These are phyloP conservation scores for Lactarius pseudohatsudake DNA, from an alignment of 768 basidiomycete species.

Conservation along the genomic window DNA sequence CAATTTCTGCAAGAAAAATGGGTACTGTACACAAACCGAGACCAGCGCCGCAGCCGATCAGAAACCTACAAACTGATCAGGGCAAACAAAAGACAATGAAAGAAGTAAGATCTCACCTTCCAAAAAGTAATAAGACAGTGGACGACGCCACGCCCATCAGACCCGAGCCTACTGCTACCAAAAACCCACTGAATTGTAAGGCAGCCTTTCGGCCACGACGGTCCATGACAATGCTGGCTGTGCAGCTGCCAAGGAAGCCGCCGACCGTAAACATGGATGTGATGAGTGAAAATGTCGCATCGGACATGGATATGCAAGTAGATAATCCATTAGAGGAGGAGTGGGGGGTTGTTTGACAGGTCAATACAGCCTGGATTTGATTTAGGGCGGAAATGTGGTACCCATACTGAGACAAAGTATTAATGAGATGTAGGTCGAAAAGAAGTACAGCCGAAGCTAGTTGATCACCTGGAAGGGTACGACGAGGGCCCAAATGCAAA, in stretches of 20 bases:
- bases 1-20: conserved; percentile 81
- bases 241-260: conserved; percentile 75
- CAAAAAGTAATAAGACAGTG: conserved; percentile 55
- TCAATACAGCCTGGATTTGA: conserved; percentile 77
- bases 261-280: conserved; percentile 88
- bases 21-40: conserved; percentile 79
- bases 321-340: conserved; percentile 46
- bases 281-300: conserved; percentile 74
- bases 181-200: conserved; percentile 53
- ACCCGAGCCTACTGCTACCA: conserved; percentile 57
- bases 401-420: conserved; percentile 61
- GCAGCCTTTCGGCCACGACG: conserved; percentile 70
- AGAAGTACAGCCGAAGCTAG: background rate
- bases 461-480: conserved; percentile 52
- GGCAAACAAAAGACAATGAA: conserved; percentile 3
- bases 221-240: conserved; percentile 69
- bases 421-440: background rate
- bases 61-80: conserved; percentile 43
- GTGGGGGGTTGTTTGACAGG: conserved; percentile 50
- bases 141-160: conserved; percentile 67
- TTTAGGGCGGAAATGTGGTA: conserved; percentile 92
- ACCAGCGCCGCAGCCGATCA: conserved; percentile 72
- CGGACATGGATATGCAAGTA: conserved; percentile 78
- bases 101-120: conserved; percentile 48
- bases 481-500: conserved; percentile 67